Evolutionary conservation across 352 stramenopile species (phyloP).

Genomic region (Plasmopara halstedii): DNA sequence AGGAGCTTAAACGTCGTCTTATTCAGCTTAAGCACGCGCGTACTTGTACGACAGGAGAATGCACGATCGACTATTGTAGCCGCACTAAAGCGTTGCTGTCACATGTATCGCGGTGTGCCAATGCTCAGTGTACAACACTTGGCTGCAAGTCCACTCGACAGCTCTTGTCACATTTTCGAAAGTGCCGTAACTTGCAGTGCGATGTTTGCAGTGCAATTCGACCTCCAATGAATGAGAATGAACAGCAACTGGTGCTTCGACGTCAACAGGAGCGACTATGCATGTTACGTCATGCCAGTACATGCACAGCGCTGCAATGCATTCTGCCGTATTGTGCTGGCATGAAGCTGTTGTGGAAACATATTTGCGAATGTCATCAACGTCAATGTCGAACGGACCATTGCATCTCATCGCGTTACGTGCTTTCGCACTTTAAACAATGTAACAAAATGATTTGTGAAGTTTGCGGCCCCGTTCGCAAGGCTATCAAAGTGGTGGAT

Average conservation of each 20-base stretch:
- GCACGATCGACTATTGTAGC: conserved; percentile 72
- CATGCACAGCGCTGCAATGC: conserved; percentile 54
- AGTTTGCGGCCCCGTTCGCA: conserved; percentile 79
- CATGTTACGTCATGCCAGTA: conserved; percentile 83
- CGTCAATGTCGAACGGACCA: conserved; percentile 81
- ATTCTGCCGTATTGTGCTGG: conserved; percentile 77
- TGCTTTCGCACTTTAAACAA: conserved; percentile 87
- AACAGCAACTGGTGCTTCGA: conserved; percentile 78
- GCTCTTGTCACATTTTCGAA: conserved; percentile 81
- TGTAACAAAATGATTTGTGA: conserved; percentile 90
- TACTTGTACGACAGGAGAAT: conserved; percentile 70
- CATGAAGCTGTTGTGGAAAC: conserved; percentile 88
- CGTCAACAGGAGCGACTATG: conserved; percentile 81
- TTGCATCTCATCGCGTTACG: conserved; percentile 84
- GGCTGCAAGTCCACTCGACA: conserved; percentile 84
- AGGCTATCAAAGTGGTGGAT: conserved; percentile 85
- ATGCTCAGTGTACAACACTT: conserved; percentile 80
- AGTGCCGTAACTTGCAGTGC: conserved; percentile 82
- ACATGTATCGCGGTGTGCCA: conserved; percentile 77
- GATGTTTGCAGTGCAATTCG: conserved; percentile 84
- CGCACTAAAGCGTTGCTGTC: conserved; percentile 72
- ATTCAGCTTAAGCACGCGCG: conserved; percentile 85
- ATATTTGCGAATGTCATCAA: conserved; percentile 87
- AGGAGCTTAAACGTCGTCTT: conserved; percentile 76
- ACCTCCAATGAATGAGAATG: conserved; percentile 81